These are phyloP conservation scores for Citrus hindsii DNA, from an alignment of 345 rosid genomes.

Conservation along the genomic window DNA sequence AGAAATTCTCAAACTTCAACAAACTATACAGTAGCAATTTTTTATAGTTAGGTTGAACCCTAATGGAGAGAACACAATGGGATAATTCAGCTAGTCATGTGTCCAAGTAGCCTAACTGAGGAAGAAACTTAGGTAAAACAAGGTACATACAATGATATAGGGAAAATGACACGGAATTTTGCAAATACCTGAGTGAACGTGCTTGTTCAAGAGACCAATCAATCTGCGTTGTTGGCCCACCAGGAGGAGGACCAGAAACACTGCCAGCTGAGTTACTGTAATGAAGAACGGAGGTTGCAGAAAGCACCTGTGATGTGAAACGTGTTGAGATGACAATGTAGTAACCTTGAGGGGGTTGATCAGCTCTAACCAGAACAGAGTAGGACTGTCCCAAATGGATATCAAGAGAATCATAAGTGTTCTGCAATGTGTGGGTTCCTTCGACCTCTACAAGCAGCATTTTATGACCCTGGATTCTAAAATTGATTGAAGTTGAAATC, in stretches of 20 bases:
- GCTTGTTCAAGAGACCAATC: constrained; percentile 82
- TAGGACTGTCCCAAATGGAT: constrained; percentile 71
- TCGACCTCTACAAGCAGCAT: constrained; percentile 73
- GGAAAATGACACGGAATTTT: neutral
- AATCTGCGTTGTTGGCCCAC: constrained; percentile 66
- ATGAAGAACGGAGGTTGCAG: constrained; percentile 55
- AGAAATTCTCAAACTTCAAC: neutral
- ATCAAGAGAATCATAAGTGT: constrained; percentile 60
- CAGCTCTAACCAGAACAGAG: constrained; percentile 67
- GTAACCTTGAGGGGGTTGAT: constrained; percentile 67
- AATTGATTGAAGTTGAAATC: constrained; percentile 57
- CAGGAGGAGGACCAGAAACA: constrained; percentile 58
- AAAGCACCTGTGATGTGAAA: constrained; percentile 53
- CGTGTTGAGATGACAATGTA: constrained; percentile 64
- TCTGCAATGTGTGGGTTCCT: constrained; percentile 75
- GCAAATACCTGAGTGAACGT: constrained; percentile 52
- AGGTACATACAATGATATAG: neutral
- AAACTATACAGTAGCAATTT: neutral
- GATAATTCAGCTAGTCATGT: neutral
- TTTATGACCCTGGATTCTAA: constrained; percentile 81
- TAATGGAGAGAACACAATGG: neutral
- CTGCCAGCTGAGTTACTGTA: constrained; percentile 58
- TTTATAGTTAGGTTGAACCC: neutral
- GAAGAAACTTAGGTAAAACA: neutral
- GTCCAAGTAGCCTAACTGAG: neutral